These are phyloP conservation scores for Magnolia sinica DNA, from an alignment of 164 flowering plant species.

Conservation along the genomic window DNA sequence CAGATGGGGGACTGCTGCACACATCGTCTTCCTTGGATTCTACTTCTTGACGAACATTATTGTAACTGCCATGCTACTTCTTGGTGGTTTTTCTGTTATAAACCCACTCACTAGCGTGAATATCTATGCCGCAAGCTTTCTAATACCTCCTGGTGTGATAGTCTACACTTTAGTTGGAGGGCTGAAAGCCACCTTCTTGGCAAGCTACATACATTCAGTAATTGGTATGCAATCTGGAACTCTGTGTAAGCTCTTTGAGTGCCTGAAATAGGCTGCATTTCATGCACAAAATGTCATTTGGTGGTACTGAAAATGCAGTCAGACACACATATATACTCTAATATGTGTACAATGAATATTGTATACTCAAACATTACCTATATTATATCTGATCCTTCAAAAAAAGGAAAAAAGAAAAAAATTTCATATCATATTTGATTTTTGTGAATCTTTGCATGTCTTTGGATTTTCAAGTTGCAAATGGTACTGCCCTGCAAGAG, in stretches of 20 bases:
- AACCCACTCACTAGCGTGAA: constrained; percentile 95
- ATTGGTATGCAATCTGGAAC: constrained; percentile 45
- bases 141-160: constrained; percentile 90
- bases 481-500: no score
- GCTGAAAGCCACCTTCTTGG: constrained; percentile 93
- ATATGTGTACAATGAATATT: no score
- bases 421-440: no score
- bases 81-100: constrained; percentile 96
- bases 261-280: not conserved
- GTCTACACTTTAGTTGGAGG: constrained; percentile 94
- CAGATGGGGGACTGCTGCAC: constrained; percentile 95
- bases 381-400: no score
- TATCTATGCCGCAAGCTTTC: constrained; percentile 92
- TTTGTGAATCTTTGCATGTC: no score
- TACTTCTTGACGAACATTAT: constrained; percentile 90
- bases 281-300: not conserved
- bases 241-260: not conserved
- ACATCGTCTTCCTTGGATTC: constrained; percentile 71
- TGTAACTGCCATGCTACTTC: constrained; percentile 96
- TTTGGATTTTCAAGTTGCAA: no score
- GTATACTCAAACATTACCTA: no score
- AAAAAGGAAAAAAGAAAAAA: no score
- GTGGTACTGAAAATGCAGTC: no score
- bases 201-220: constrained; percentile 96
- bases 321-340: no score